Conservation (phyloP, 2,329 filamentous ascomycete genomes). For the Colletotrichum zoysiae region DNA sequence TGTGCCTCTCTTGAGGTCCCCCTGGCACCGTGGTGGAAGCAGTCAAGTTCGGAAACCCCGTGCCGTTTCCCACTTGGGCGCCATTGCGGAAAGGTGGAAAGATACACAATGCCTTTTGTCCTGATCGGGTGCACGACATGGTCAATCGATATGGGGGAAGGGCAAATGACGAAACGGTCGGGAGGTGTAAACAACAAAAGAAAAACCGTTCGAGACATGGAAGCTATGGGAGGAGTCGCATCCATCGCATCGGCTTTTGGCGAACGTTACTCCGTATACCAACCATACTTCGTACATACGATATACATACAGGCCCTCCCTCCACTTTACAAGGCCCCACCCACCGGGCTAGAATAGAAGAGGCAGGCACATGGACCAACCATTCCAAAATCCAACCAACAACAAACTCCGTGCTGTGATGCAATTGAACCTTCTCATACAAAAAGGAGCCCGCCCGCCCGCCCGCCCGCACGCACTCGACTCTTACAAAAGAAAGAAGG, state of each 20-base stretch:
- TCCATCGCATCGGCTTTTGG: not conserved
- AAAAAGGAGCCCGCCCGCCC: not conserved
- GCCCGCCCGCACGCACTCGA: not conserved
- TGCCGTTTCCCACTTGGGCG: constrained; percentile 43
- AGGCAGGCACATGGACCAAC: constrained; percentile 3
- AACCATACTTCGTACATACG: too few species aligned
- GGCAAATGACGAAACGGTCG: not conserved
- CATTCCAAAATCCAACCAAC: constrained; percentile 11
- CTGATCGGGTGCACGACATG: constrained; percentile 51
- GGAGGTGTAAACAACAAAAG: not conserved
- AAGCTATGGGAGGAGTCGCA: constrained; percentile 12
- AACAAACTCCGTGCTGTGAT: constrained; percentile 31
- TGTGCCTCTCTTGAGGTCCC: not conserved
- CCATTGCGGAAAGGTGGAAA: constrained; percentile 55
- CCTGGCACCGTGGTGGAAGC: constrained; percentile 1
- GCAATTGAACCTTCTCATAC: constrained; percentile 2
- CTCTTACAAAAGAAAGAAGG: constrained; percentile 48
- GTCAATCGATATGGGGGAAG: constrained; percentile 43
- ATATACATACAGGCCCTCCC: not conserved
- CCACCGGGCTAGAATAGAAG: not conserved
- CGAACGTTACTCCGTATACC: not conserved
- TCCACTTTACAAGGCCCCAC: not conserved
- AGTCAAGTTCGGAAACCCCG: constrained; percentile 41
- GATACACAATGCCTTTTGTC: constrained; percentile 52
- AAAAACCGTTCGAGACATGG: constrained; percentile 10